Evolutionary conservation across 2,329 filamentous ascomycete genomes (phyloP).

Genomic region (Fusarium sulawesiense): DNA sequence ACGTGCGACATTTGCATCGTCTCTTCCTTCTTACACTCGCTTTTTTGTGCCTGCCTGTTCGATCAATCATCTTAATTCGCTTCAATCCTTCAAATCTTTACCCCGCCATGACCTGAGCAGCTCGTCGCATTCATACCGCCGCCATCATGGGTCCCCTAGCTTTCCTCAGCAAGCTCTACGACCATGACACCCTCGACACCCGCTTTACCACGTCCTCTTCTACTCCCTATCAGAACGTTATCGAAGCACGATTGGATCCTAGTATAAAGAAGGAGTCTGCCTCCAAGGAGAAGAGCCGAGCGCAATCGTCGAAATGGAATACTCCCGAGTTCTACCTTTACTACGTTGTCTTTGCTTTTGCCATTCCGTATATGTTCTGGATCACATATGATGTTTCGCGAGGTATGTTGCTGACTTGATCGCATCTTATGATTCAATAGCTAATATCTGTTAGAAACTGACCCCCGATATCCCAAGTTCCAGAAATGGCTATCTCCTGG

Average conservation of each 20-base stretch:
- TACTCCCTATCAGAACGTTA: conserved; percentile 70
- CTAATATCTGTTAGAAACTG: conserved; percentile 68
- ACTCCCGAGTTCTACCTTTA: conserved; percentile 90
- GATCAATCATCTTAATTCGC: background rate
- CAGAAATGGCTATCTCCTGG: conserved; percentile 77
- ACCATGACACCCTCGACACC: conserved; percentile 70
- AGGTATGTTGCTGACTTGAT: conserved; percentile 61
- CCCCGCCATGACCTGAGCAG: conserved; percentile 43
- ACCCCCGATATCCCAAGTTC: conserved; percentile 84
- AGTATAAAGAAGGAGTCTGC: conserved; percentile 48
- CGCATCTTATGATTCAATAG: background rate
- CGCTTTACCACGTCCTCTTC: conserved; percentile 76
- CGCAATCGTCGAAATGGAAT: conserved; percentile 79
- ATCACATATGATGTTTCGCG: conserved; percentile 86
- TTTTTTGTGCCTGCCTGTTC: background rate
- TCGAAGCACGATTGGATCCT: conserved; percentile 62
- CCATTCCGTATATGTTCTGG: conserved; percentile 90
- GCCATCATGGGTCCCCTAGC: conserved; percentile 57
- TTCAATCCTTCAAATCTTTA: background rate
- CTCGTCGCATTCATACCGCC: conserved; percentile 20
- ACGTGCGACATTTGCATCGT: conserved; percentile 1
- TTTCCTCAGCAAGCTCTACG: conserved; percentile 67
- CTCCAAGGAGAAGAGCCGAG: conserved; percentile 56
- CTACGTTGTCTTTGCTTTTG: conserved; percentile 72
- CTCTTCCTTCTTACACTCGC: conserved; percentile 13